A percentile compares a stretch with the other conserved stretches of the same genome.
These are phyloP conservation scores for Begonia masoniana DNA, from an alignment of 306 rosid genomes.

Conservation along the genomic window DNA sequence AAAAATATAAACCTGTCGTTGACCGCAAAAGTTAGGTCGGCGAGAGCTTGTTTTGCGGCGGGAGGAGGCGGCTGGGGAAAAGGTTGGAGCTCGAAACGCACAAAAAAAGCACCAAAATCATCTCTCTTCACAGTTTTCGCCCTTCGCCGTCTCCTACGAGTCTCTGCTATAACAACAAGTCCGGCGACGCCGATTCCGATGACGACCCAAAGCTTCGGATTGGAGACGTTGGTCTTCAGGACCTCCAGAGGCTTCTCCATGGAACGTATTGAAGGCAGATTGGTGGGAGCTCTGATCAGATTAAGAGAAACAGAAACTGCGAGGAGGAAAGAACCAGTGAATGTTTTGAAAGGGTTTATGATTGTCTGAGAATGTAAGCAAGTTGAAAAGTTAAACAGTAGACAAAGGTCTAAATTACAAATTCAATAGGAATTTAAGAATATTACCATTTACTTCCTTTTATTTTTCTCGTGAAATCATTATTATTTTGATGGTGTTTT, in stretches of 20 bases:
- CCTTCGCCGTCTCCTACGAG: constrained; percentile 23
- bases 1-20: constrained; percentile 38
- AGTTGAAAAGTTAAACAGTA: too few species aligned
- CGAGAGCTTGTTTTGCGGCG: constrained; percentile 27
- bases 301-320: background rate
- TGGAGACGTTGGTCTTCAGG: constrained; percentile 32
- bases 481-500: too few species aligned
- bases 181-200: constrained; percentile 52
- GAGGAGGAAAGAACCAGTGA: too few species aligned
- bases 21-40: constrained; percentile 43
- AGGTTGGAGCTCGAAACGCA: constrained; percentile 44
- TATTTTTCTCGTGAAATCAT: too few species aligned
- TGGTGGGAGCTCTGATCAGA: background rate
- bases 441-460: too few species aligned
- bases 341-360: too few species aligned
- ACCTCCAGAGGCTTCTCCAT: constrained; percentile 37
- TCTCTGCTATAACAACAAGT: constrained; percentile 32
- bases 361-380: too few species aligned
- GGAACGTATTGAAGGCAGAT: constrained; percentile 10
- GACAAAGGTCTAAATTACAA: too few species aligned
- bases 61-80: constrained; percentile 64
- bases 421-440: too few species aligned
- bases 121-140: constrained; percentile 2
- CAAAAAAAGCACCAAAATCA: constrained; percentile 45
- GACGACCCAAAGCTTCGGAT: constrained; percentile 52